These are phyloP conservation scores for Cicer arietinum DNA, from an alignment of 306 rosid genomes.

Conservation along the genomic window DNA sequence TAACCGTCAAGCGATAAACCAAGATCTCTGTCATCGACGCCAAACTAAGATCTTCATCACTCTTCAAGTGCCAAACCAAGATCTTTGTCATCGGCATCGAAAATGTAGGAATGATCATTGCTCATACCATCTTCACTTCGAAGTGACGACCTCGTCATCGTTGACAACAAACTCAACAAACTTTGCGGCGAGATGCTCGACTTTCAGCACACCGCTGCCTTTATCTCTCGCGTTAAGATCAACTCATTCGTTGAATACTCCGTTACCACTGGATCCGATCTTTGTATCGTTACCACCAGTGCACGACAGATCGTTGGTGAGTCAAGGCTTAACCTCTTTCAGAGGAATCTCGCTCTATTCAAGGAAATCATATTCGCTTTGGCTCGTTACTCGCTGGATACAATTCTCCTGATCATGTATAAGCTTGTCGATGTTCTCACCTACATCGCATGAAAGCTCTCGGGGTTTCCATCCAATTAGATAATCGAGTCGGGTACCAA, in stretches of 20 bases:
- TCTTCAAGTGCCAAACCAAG: constrained; percentile 67
- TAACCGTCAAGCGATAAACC: too few species aligned
- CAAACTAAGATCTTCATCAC: constrained; percentile 46
- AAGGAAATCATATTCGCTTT: constrained; percentile 63
- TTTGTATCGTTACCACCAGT: constrained; percentile 86
- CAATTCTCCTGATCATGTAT: constrained; percentile 70
- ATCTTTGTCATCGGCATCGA: constrained; percentile 87
- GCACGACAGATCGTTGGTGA: constrained; percentile 79
- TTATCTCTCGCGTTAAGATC: constrained; percentile 88
- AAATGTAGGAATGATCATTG: constrained; percentile 97
- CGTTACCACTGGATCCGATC: constrained; percentile 76
- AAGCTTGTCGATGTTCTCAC: constrained; percentile 87
- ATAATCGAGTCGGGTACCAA: constrained; percentile 92
- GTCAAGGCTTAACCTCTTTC: constrained; percentile 78
- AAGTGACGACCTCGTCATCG: constrained; percentile 82
- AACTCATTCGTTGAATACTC: constrained; percentile 68
- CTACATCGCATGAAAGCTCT: constrained; percentile 83
- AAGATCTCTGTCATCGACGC: too few species aligned
- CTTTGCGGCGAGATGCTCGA: constrained; percentile 97
- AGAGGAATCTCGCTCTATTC: constrained; percentile 71
- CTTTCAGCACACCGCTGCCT: constrained; percentile 88
- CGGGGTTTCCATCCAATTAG: constrained; percentile 81
- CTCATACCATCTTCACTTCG: constrained; percentile 79
- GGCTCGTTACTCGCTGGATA: constrained; percentile 58
- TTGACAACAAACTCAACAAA: constrained; percentile 71